Evolutionary conservation across 2,329 filamentous ascomycete genomes (phyloP), one percentile per base, ranked within the genome.

Genomic region (Fusarium camptoceras): DNA sequence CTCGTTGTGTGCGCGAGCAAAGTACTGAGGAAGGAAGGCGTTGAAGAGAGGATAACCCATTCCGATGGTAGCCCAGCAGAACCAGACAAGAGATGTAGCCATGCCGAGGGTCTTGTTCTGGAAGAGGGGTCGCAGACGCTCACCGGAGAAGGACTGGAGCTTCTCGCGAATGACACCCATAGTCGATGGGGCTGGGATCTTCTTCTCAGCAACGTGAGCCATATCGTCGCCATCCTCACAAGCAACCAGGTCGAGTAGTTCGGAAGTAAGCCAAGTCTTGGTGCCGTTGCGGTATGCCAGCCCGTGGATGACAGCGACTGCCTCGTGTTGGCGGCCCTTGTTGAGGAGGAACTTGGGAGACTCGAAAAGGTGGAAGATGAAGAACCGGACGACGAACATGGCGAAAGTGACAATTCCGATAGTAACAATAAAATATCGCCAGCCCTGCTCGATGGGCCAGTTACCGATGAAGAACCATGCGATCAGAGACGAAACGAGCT

Each of bases 1-100:
- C 20, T 70, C 83, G 34, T 80, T 80, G 27, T 88, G 86, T 59
- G 89, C 86, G 37, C 76, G 79, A 25, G 89, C 87, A 63, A 97
- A 88, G 76, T 96, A 96, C 72, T 96, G 92, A 1, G 94, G 94
- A n/a, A 97, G 85, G 81, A 97, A 97, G 55, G 92, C 91, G 79
- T 96, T 96, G 86, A 95, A 97, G 3, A 97, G 87, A 2, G 93
- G 93, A 76, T 95, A 97, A 5, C 90, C 93, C 88, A 97, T 92
- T 64, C 93, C 93, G 71, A 97, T 94, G 16, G 88, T 90, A 0
- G 90, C 86, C 93, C 93, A 97, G 77, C 89, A 90, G 79, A 94
- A 92, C 92, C 92, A 94, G 49, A 95, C 83, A 24, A 89, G 80
- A 6, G 70, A 74, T 2, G 87, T 89, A 41, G 86, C 83, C 55